A percentile compares a stretch with the other conserved stretches of the same genome.
These are phyloP conservation scores for Penicillium herquei DNA, from an alignment of 495 filamentous ascomycete species.

Conservation along the genomic window DNA sequence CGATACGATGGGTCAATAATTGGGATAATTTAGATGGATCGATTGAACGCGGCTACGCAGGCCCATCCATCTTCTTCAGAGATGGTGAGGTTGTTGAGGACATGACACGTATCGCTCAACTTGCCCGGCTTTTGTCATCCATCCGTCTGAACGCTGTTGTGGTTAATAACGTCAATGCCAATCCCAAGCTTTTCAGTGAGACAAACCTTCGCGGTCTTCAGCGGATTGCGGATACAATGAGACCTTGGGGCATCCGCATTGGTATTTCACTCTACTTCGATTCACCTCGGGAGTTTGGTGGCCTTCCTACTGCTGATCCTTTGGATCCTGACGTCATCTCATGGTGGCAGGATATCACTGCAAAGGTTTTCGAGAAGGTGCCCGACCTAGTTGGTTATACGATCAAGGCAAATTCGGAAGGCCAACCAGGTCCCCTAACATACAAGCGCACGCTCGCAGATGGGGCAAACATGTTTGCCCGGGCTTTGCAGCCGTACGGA, in stretches of 20 bases:
- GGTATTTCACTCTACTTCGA: constrained; percentile 69
- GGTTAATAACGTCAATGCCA: constrained; percentile 75
- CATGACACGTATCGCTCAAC: constrained; percentile 57
- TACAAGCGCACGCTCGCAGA: constrained; percentile 69
- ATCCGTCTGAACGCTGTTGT: constrained; percentile 64
- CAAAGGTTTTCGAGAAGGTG: constrained; percentile 56
- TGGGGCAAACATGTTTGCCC: constrained; percentile 69
- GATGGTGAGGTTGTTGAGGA: constrained; percentile 54
- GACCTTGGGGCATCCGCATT: constrained; percentile 66
- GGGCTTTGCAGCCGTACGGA: constrained; percentile 56
- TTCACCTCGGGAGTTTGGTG: constrained; percentile 57
- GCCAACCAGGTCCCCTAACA: constrained; percentile 66
- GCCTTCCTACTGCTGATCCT: constrained; percentile 62
- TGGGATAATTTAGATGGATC: constrained; percentile 74
- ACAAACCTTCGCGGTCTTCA: constrained; percentile 60
- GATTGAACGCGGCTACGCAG: constrained; percentile 70
- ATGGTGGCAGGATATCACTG: constrained; percentile 62
- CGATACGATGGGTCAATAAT: constrained; percentile 69
- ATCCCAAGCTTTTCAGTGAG: constrained; percentile 52
- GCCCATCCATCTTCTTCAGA: constrained; percentile 66
- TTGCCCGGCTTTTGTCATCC: constrained; percentile 67
- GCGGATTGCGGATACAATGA: constrained; percentile 60
- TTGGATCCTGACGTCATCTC: constrained; percentile 55
- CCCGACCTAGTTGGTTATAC: constrained; percentile 70
- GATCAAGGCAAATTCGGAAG: constrained; percentile 73